Evolutionary conservation across 192 early-diverging fungal species (phyloP), one percentile per base, ranked within the genome.

Genomic region (Backusella liffmaniae): DNA sequence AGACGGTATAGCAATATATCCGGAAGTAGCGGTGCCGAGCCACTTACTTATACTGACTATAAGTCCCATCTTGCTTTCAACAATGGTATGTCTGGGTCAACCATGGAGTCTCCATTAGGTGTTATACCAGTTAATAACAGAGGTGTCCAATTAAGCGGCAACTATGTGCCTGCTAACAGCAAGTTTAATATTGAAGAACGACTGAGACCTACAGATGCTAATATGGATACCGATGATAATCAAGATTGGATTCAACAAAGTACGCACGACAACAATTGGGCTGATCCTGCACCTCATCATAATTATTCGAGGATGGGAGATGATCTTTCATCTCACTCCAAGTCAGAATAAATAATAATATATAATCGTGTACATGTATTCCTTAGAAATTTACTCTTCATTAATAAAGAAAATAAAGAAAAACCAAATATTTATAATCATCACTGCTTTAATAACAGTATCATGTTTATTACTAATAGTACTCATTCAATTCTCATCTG

Each of bases 281-380:
- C 74, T 37, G 21, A 67, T 26, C 74, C 74, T n/a, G 74, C 74
- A 34, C 74, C 74, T 2, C 76, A 77, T 32, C 76, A 72, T 59
- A 41, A n/a, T 18, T 23, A 62, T 29, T 62, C 67, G n/a, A 69
- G 21, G 4, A 35, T 39, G 10, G 36, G 39, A 9, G 67, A 69
- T 69, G 35, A 41, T 69, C 4, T 36, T 62, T 26, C 9, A 29
- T 62, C 23, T 62, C 10, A 23, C 4, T 29, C 26, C 26, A 62
- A 29, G 26, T 62, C 10, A 7, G 8, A 7, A 62, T 29, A 10
- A 23, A 59, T 59, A 59, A 59, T 23, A 56, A 10, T 21, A 56
- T 56, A 56, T 56, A 26, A 56, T 8, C 26, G 9, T 56, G 21
- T 56, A 56, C 53, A 56, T 59, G 23, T 62, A 62, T 29, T 29